Conservation (phyloP, 129 eudicot genomes). For the Artemisia tridentata region DNA sequence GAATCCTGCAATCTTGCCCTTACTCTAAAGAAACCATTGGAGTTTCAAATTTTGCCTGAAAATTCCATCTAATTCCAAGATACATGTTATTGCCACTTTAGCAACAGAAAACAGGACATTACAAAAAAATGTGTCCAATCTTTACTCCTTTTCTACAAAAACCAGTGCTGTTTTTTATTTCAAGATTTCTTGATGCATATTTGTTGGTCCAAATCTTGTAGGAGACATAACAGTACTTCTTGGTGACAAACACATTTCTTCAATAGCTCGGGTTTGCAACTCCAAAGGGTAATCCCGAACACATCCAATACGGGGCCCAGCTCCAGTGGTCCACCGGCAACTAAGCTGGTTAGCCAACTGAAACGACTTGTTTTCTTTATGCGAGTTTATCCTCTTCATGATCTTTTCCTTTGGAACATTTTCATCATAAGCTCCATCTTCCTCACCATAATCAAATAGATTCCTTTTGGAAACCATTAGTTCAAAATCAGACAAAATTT, state of each 20-base stretch:
- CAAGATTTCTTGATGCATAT: constrained; percentile 21
- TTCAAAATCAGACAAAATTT: constrained; percentile 48
- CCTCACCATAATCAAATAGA: constrained; percentile 61
- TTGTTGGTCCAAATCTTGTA: constrained; percentile 21
- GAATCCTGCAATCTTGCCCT: too few relatives aligned
- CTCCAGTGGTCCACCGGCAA: constrained; percentile 79
- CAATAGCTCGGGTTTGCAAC: constrained; percentile 59
- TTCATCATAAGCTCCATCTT: constrained; percentile 44
- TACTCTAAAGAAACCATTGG: too few relatives aligned
- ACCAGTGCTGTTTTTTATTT: constrained; percentile 5
- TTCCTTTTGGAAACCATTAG: constrained; percentile 53
- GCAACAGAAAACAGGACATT: constrained; percentile 10
- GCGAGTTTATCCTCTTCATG: constrained; percentile 60
- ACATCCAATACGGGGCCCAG: constrained; percentile 84
- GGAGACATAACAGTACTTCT: constrained; percentile 39
- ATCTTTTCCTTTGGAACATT: constrained; percentile 57
- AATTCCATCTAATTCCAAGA: constrained; percentile 27
- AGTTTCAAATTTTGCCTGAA: constrained; percentile 19
- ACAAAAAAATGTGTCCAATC: constrained; percentile 15
- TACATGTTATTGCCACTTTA: background rate
- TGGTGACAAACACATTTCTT: constrained; percentile 68
- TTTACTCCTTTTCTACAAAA: background rate
- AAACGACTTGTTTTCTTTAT: constrained; percentile 56
- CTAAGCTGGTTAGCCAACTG: constrained; percentile 59
- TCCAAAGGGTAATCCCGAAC: constrained; percentile 77